phyloP scores from a whole-genome alignment of 169 alveolate species.

The Plasmodium coatneyi region DNA sequence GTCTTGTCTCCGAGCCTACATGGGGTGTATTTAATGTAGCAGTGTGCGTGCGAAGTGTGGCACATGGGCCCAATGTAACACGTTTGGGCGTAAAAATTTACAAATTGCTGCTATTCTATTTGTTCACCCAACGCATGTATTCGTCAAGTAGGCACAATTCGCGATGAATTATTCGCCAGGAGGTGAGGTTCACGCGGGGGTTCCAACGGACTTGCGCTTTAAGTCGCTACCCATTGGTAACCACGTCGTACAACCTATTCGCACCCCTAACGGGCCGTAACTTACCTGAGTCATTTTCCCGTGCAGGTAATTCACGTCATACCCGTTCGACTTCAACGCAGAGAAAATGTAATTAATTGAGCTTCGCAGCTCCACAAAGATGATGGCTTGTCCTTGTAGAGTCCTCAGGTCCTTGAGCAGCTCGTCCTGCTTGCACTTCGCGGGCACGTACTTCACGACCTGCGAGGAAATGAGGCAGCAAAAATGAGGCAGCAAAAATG shows the following conservation, averaged over 20 bases:
- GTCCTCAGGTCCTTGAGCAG: constrained; percentile 17
- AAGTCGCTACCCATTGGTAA: background rate
- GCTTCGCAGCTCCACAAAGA: constrained; percentile 44
- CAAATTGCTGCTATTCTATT: background rate
- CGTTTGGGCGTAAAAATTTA: background rate
- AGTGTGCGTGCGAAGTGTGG: background rate
- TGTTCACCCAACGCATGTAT: background rate
- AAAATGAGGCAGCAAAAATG: background rate
- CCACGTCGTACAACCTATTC: background rate
- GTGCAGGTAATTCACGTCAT: constrained; percentile 35
- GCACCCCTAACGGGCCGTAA: background rate
- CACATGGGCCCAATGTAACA: background rate
- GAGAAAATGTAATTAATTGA: constrained; percentile 34
- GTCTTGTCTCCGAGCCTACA: constrained; percentile 28
- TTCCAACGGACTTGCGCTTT: background rate
- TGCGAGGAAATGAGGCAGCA: background rate
- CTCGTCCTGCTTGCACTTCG: constrained; percentile 25
- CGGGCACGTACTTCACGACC: constrained; percentile 47
- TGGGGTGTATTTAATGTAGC: too few relatives aligned
- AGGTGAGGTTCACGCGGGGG: background rate
- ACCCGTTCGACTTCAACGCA: constrained; percentile 36
- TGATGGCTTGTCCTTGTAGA: constrained; percentile 57
- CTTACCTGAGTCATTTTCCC: constrained; percentile 58
- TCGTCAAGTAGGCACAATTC: background rate
- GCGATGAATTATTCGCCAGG: background rate